These are phyloP conservation scores for Carex pumila DNA, from an alignment of 176 grass and related monocot species.

Conservation along the genomic window DNA sequence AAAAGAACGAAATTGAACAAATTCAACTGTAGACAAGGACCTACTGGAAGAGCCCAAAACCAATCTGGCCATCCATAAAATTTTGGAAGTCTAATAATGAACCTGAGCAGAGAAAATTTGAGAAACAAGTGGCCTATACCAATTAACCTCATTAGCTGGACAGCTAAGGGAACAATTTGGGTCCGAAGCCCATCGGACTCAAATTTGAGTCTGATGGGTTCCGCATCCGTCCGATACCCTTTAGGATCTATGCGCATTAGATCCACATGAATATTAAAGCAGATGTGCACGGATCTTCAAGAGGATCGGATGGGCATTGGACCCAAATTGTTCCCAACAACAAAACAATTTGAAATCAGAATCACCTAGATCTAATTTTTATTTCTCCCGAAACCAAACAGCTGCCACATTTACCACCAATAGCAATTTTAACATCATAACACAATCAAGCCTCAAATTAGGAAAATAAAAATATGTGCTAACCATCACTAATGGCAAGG, in stretches of 20 bases:
- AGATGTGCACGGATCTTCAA: too few species aligned
- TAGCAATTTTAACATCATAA: background rate
- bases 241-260: too few species aligned
- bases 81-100: background rate
- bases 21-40: background rate
- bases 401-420: background rate
- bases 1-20: background rate
- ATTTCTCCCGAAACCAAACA: background rate
- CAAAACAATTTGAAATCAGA: background rate
- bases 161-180: too few species aligned
- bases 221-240: too few species aligned
- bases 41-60: background rate
- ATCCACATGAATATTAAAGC: too few species aligned
- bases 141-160: background rate
- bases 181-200: too few species aligned
- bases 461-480: background rate
- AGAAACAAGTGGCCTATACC: background rate
- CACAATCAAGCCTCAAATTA: background rate
- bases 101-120: background rate
- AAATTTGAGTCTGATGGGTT: too few species aligned
- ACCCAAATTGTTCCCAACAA: background rate
- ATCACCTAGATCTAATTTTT: background rate
- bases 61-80: background rate
- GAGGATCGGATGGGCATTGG: too few species aligned
- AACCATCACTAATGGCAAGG: constrained; percentile 73